phyloP scores from a whole-genome alignment of 2,329 filamentous ascomycete species.

The Sarocladium strictum region DNA sequence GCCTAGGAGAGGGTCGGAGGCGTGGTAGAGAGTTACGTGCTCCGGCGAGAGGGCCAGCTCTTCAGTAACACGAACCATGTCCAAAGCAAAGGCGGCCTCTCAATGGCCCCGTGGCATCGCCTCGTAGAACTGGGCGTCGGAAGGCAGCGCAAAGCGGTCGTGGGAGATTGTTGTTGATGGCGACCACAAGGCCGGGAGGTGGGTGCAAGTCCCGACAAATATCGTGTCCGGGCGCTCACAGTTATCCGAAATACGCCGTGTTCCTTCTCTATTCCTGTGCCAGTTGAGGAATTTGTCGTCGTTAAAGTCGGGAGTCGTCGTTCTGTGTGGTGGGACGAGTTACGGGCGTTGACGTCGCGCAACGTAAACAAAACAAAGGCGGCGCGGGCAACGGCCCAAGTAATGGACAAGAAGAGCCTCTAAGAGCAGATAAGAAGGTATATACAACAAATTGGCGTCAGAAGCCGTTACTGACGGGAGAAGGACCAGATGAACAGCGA shows the following conservation, averaged over 20 bases:
- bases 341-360: slow-evolving; percentile 1
- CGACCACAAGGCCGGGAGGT: not conserved
- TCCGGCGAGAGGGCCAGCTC: slow-evolving; percentile 76
- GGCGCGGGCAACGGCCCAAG: slow-evolving; percentile 3
- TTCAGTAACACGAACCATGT: slow-evolving; percentile 78
- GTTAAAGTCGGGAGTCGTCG: not conserved
- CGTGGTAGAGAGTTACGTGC: slow-evolving; percentile 81
- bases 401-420: not conserved
- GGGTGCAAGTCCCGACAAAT: not conserved
- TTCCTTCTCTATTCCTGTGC: too few species aligned
- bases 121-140: not conserved
- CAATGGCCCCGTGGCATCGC: slow-evolving; percentile 21
- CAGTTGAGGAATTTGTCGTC: not conserved
- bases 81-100: slow-evolving; percentile 23
- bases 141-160: not conserved
- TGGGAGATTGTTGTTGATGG: not conserved
- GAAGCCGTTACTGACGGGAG: not conserved
- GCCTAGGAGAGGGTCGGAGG: slow-evolving; percentile 76
- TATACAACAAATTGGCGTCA: not conserved
- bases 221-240: too few species aligned
- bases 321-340: not conserved
- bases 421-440: not conserved
- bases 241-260: too few species aligned
- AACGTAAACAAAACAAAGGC: slow-evolving; percentile 8
- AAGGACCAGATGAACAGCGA: not conserved